Evolutionary conservation across 164 flowering plant species (phyloP).

Genomic region (Houttuynia cordata): DNA sequence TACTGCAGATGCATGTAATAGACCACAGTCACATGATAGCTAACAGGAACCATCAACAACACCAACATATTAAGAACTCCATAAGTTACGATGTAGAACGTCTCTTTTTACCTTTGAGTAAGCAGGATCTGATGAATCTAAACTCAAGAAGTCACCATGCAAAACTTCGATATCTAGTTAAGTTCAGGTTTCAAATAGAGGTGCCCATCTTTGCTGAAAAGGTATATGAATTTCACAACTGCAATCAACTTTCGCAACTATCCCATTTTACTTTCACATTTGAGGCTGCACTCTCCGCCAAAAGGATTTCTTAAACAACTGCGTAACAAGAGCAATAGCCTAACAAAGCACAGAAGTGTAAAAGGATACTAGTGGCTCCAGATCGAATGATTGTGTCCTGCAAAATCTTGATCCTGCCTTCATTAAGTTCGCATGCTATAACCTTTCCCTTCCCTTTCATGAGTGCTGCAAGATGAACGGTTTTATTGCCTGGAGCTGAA

Average conservation of each 20-base stretch:
- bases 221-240: conserved; percentile 1
- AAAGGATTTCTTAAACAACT: background rate
- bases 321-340: background rate
- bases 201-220: background rate
- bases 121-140: conserved; percentile 39
- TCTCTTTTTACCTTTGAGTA: conserved; percentile 42
- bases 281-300: too few species aligned
- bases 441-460: conserved; percentile 73
- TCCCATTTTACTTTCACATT: background rate
- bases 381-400: conserved; percentile 60
- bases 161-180: conserved; percentile 47
- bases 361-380: conserved; percentile 94
- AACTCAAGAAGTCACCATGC: conserved; percentile 54
- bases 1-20: too few species aligned
- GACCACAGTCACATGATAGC: too few species aligned
- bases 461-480: conserved; percentile 75
- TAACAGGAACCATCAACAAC: too few species aligned
- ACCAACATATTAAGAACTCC: too few species aligned
- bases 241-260: conserved; percentile 1
- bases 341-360: background rate
- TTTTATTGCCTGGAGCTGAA: conserved; percentile 90
- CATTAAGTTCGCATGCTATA: conserved; percentile 73
- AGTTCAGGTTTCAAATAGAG: conserved; percentile 21
- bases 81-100: too few species aligned
- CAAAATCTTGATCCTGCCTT: conserved; percentile 47